These are phyloP conservation scores for Hippophae tibetana DNA, from an alignment of 306 rosid genomes.

Conservation along the genomic window DNA sequence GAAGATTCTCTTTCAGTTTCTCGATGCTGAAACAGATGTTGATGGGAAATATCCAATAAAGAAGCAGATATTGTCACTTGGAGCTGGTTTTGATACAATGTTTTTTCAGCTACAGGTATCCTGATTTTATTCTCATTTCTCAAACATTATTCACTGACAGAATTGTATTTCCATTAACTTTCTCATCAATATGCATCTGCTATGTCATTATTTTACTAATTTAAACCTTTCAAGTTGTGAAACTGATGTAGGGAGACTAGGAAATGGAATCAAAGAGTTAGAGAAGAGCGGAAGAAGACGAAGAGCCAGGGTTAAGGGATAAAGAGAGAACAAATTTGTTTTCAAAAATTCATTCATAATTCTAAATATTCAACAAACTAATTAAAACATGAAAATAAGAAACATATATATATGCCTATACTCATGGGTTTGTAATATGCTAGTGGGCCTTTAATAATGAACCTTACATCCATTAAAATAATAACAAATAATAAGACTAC, in stretches of 20 bases:
- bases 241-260: neutral
- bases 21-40: slow-evolving; percentile 35
- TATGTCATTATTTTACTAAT: neutral
- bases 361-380: no score
- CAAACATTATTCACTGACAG: slow-evolving; percentile 7
- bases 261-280: neutral
- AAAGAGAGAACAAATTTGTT: no score
- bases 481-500: no score
- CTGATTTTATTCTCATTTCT: slow-evolving; percentile 19
- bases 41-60: slow-evolving; percentile 20
- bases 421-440: no score
- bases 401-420: no score
- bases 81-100: slow-evolving; percentile 89
- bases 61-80: slow-evolving; percentile 62
- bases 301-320: no score
- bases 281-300: neutral
- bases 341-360: no score
- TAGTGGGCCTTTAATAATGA: no score
- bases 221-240: neutral
- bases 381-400: no score
- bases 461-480: no score
- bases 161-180: slow-evolving; percentile 1
- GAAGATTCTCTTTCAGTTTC: slow-evolving; percentile 71
- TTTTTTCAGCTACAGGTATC: slow-evolving; percentile 90
- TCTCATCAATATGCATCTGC: slow-evolving; percentile 8